phyloP scores from a whole-genome alignment of 768 basidiomycete species.

The Cystofilobasidium ferigula region DNA sequence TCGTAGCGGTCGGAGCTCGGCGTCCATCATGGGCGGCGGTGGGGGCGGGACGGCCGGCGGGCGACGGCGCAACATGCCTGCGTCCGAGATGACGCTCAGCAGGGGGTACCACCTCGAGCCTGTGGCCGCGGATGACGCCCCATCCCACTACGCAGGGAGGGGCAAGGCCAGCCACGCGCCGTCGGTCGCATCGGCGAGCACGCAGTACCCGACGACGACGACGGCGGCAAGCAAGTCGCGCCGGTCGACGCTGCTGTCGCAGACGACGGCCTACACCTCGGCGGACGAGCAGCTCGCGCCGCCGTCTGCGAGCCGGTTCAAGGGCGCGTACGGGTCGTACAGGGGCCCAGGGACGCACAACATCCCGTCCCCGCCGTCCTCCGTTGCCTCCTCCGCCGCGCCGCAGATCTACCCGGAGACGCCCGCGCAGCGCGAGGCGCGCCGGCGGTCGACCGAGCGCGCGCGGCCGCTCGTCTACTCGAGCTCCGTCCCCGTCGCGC shows the following conservation, averaged over 20 bases:
- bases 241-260: conserved; percentile 20
- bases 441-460: conserved; percentile 7
- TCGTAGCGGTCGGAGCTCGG: conserved; percentile 6
- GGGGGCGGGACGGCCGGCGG: background rate
- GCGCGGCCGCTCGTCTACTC: background rate
- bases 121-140: too few species aligned
- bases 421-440: conserved; percentile 18
- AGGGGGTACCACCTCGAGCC: background rate
- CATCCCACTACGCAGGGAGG: background rate
- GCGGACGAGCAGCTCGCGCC: conserved; percentile 19
- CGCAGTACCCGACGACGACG: conserved; percentile 16
- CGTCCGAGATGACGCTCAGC: conserved; percentile 12
- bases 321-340: conserved; percentile 2
- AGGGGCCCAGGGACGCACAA: background rate
- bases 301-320: conserved; percentile 8
- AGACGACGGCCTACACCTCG: conserved; percentile 18
- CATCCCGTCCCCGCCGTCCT: conserved; percentile 21
- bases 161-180: background rate
- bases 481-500: background rate
- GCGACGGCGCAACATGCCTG: conserved; percentile 9
- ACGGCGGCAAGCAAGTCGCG: conserved; percentile 18
- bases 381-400: conserved; percentile 16
- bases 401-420: conserved; percentile 25
- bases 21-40: background rate
- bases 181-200: conserved; percentile 2